Percentiles rank a stretch among this genome's conserved stretches.
Conservation (phyloP, 805 yeast genomes). For the Candida ulmi region DNA sequence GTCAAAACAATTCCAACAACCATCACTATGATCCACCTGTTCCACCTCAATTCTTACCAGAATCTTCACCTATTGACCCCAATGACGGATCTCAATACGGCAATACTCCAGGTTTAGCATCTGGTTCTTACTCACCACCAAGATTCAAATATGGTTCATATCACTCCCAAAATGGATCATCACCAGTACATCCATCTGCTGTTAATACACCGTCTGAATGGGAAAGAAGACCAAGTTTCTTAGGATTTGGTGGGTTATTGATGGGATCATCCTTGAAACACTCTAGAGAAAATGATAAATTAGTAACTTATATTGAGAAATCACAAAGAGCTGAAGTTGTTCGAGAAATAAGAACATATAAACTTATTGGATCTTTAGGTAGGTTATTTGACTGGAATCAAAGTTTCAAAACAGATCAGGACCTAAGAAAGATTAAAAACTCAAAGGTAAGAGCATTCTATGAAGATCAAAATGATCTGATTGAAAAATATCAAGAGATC, state of each 20-base stretch:
- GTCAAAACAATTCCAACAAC: too few species aligned
- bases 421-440: conserved; percentile 21
- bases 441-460: conserved; percentile 39
- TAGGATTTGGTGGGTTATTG: conserved; percentile 13
- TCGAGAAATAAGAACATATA: conserved; percentile 40
- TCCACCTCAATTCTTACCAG: too few species aligned
- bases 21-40: too few species aligned
- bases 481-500: conserved; percentile 51
- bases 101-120: too few species aligned
- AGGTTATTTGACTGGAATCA: conserved; percentile 37
- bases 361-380: conserved; percentile 38
- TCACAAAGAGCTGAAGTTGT: conserved; percentile 9
- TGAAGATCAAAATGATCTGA: conserved; percentile 51
- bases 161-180: too few species aligned
- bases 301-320: conserved; percentile 15
- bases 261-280: conserved; percentile 15
- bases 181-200: too few species aligned
- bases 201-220: neutral
- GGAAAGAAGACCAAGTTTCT: conserved; percentile 15
- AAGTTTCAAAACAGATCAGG: conserved; percentile 18
- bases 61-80: conserved; percentile 2
- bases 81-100: neutral
- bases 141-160: too few species aligned
- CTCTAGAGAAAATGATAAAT: conserved; percentile 16
- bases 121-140: too few species aligned